These are phyloP conservation scores for Apophysomyces trapeziformis DNA, from an alignment of 371 early-diverging fungal species.

Conservation along the genomic window DNA sequence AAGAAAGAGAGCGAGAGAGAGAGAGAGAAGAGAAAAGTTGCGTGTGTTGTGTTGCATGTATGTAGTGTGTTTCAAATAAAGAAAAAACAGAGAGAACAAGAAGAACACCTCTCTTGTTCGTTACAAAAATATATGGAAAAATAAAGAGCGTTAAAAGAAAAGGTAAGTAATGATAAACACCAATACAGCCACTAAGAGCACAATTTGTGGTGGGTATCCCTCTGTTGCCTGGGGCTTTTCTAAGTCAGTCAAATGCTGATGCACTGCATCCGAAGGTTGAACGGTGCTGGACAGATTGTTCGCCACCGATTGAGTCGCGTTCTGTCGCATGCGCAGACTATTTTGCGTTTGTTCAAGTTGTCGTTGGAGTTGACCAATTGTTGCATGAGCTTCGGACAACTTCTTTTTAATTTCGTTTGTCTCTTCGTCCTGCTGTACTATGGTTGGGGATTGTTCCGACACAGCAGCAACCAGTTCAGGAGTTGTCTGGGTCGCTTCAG, in stretches of 20 bases:
- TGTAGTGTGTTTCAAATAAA: not conserved
- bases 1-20: slow-evolving; percentile 3
- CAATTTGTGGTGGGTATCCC: slow-evolving; percentile 56
- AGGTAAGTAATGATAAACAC: slow-evolving; percentile 55
- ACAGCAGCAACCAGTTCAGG: not conserved
- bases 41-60: too few relatives aligned
- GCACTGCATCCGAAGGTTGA: slow-evolving; percentile 53
- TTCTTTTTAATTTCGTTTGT: slow-evolving; percentile 29
- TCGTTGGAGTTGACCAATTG: slow-evolving; percentile 29
- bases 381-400: slow-evolving; percentile 27
- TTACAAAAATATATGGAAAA: not conserved
- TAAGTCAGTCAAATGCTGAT: slow-evolving; percentile 59
- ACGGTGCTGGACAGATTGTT: slow-evolving; percentile 39
- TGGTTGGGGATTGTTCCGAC: not conserved
- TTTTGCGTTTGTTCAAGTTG: slow-evolving; percentile 30
- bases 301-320: not conserved
- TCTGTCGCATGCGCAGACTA: slow-evolving; percentile 24
- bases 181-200: slow-evolving; percentile 42
- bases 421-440: slow-evolving; percentile 14
- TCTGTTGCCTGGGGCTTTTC: slow-evolving; percentile 53
- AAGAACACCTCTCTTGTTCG: not conserved
- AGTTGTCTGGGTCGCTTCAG: not conserved
- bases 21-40: not conserved
- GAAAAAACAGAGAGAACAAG: not conserved
- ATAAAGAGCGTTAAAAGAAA: slow-evolving; percentile 43